phyloP scores from a whole-genome alignment of 805 yeast genomes.

The Ogataea zsoltii region DNA sequence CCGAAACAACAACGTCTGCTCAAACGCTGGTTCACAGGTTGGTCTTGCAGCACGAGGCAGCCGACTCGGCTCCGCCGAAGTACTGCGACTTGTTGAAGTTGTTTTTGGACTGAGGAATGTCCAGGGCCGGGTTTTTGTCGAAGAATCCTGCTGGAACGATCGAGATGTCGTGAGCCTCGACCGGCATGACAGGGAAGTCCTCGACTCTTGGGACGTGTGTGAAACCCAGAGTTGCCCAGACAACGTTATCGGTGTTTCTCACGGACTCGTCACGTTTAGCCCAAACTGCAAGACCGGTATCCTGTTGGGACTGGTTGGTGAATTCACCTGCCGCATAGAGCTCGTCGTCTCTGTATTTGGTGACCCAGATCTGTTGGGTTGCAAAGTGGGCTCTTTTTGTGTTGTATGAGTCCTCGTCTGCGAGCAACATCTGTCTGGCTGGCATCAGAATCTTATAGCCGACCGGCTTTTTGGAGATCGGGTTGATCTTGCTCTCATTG shows the following conservation, averaged over 20 bases:
- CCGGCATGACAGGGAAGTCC: slow-evolving; percentile 91
- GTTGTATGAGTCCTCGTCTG: slow-evolving; percentile 62
- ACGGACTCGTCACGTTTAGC: slow-evolving; percentile 67
- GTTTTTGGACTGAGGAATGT: slow-evolving; percentile 71
- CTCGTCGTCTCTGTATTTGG: slow-evolving; percentile 72
- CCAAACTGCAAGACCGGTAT: slow-evolving; percentile 74
- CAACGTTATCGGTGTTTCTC: slow-evolving; percentile 73
- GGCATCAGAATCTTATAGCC: slow-evolving; percentile 76
- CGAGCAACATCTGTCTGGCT: slow-evolving; percentile 74
- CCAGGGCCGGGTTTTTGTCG: slow-evolving; percentile 75
- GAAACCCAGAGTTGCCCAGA: slow-evolving; percentile 81
- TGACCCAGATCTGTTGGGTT: slow-evolving; percentile 80
- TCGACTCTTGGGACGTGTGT: slow-evolving; percentile 83
- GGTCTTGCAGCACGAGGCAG: slow-evolving; percentile 33
- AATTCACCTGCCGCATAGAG: slow-evolving; percentile 82
- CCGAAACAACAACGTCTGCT: too few species aligned
- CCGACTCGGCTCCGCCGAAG: slow-evolving; percentile 22
- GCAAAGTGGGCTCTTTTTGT: slow-evolving; percentile 75
- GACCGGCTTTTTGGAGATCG: slow-evolving; percentile 68
- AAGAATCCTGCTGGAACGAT: slow-evolving; percentile 75
- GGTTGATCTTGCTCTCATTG: slow-evolving; percentile 71
- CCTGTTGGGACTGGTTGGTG: slow-evolving; percentile 74
- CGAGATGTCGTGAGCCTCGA: slow-evolving; percentile 69
- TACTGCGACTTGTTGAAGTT: slow-evolving; percentile 63
- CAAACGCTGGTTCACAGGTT: slow-evolving; percentile 7